phyloP scores from a whole-genome alignment of 768 basidiomycete genomes.

The Tylopilus subfusipes region DNA sequence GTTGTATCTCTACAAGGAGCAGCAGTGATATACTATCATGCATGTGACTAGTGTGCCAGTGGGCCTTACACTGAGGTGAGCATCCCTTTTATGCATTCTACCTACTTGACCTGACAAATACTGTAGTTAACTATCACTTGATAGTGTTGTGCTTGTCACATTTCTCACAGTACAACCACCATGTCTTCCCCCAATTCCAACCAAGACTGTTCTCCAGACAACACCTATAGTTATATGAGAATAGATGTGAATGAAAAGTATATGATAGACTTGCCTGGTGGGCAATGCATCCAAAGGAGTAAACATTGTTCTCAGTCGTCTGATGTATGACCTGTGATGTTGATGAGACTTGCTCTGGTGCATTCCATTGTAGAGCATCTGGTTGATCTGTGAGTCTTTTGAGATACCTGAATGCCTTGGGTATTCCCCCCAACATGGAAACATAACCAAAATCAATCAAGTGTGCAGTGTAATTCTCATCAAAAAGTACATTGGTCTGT shows the following conservation, averaged over 20 bases:
- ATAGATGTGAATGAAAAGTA: neutral
- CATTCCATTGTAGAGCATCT: neutral
- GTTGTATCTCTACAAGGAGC: too few species aligned
- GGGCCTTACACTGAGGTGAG: too few species aligned
- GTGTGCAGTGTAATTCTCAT: neutral
- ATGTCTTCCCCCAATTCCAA: neutral
- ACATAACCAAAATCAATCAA: neutral
- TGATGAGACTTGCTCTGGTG: neutral
- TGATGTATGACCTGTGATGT: neutral
- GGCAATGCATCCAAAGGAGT: neutral
- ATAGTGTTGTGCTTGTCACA: too few species aligned
- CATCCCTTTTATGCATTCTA: too few species aligned
- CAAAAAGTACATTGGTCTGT: neutral
- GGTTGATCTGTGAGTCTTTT: neutral
- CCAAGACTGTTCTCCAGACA: slow-evolving; percentile 2
- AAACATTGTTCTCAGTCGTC: neutral
- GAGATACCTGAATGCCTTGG: neutral
- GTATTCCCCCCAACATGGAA: slow-evolving; percentile 2
- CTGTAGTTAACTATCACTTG: too few species aligned
- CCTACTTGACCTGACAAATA: too few species aligned
- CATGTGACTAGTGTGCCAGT: too few species aligned
- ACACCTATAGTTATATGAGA: neutral
- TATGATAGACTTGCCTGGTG: neutral
- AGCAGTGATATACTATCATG: too few species aligned
- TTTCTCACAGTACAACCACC: too few species aligned